Base-by-base conservation (phyloP, 2,329 filamentous ascomycete species). In the Epichloe sibirici region DNA sequence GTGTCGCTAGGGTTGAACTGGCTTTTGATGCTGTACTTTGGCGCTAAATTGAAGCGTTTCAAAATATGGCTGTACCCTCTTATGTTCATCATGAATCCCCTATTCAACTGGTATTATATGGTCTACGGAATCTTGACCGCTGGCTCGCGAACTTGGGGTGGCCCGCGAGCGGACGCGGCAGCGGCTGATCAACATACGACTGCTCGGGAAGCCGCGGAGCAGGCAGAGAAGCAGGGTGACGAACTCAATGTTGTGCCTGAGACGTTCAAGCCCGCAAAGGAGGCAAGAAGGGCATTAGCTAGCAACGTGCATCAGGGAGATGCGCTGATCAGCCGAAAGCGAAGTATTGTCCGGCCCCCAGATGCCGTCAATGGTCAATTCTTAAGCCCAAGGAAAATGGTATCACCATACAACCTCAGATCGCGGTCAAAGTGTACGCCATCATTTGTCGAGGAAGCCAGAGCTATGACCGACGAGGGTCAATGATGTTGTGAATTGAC, bases 81-180 rank as follows among this genome's bases (percentile, higher is more conserved):
- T 57, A 96, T 97, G 90, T 97, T 96, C 65, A 71, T 95, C 46
- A 68, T 96, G 57, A 97, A 96, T 64, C 91, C 93, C 0, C 94
- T 97, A 65, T 90, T 96, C 76, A 97, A 97, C 69, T 97, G 91
- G 91, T 80, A 89, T 54, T 97, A 97, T 72, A 95, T 96, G 86
- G 86, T 95, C 2, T 95, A 96, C 66, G 90, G 90, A 45, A 94
- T 95, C 60, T 93, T 95, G 68, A 96, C 91, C 0, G 90, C 90
- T 34, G 90, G 90, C 21, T 89, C 95, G 66, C 79, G 91, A 58
- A 97, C 91, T 1, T 98, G 93, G 91, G 91, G 91, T 58, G 91
- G 91, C 0, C 93, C 91, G 11, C 81, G 91, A 62, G 90, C 89
- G 2, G 91, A 97, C 68, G 90, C 90, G 1, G 88, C 86, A 34